Conservation (phyloP, 345 rosid genomes). For the Aquilaria malaccensis region DNA sequence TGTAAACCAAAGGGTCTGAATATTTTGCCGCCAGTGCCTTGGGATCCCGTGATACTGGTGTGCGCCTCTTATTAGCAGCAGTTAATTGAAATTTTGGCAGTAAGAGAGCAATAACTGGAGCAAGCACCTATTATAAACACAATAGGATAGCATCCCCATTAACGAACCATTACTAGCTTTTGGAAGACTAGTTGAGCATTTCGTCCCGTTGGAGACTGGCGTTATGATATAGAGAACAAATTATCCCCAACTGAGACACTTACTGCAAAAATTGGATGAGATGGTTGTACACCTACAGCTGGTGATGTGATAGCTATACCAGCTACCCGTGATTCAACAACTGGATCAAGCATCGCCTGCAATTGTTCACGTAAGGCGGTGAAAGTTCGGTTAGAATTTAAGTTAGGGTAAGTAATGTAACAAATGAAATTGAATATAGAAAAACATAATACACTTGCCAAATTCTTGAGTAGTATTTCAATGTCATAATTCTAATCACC, state of each 20-base stretch:
- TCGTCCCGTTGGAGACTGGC: no score
- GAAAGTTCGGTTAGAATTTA: neutral
- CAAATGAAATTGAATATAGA: no score
- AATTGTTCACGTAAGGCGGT: neutral
- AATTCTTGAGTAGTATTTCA: no score
- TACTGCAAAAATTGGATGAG: constrained; percentile 70
- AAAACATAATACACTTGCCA: no score
- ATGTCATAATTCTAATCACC: no score
- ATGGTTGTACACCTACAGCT: constrained; percentile 87
- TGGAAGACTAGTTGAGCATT: no score
- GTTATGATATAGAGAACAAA: no score
- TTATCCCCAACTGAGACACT: constrained; percentile 4
- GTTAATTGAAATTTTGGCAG: constrained; percentile 56
- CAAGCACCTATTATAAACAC: constrained; percentile 42
- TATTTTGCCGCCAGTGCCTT: constrained; percentile 66
- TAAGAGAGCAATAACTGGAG: constrained; percentile 63
- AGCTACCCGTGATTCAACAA: constrained; percentile 39
- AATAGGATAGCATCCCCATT: no score
- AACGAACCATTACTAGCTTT: no score
- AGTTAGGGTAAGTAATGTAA: no score
- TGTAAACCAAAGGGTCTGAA: constrained; percentile 77
- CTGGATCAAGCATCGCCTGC: constrained; percentile 65
- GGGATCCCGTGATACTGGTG: constrained; percentile 77
- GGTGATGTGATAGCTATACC: constrained; percentile 81
- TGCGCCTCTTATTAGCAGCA: constrained; percentile 77